phyloP scores from a whole-genome alignment of 176 grass and related monocot species.

The Microstegium vimineum region DNA sequence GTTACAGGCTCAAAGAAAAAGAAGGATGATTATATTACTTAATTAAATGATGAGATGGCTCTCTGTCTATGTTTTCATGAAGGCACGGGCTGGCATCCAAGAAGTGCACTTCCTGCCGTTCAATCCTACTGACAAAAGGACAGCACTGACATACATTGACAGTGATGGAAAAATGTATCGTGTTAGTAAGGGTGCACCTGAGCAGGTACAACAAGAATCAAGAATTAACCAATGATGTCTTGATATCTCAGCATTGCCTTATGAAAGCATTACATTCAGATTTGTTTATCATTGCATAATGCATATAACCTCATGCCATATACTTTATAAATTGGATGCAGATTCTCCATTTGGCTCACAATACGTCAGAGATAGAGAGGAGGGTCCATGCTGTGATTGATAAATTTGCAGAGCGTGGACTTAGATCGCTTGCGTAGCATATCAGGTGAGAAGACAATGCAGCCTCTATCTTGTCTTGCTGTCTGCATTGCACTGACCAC shows the following conservation, averaged over 20 bases:
- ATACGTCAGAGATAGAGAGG: slow-evolving; percentile 59
- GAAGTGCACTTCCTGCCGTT: slow-evolving; percentile 87
- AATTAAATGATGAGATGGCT: background rate
- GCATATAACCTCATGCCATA: background rate
- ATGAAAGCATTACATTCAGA: background rate
- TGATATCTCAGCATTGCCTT: background rate
- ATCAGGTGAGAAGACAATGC: slow-evolving; percentile 45
- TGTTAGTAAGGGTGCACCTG: slow-evolving; percentile 89
- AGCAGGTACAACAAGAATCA: slow-evolving; percentile 52
- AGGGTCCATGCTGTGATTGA: slow-evolving; percentile 70
- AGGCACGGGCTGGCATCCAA: slow-evolving; percentile 78
- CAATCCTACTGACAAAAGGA: slow-evolving; percentile 82
- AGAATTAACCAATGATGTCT: background rate
- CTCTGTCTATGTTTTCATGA: background rate
- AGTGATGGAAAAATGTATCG: slow-evolving; percentile 64
- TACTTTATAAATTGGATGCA: slow-evolving; percentile 14
- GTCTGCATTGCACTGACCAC: background rate
- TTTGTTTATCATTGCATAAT: background rate
- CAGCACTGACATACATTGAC: slow-evolving; percentile 79
- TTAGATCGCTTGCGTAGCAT: slow-evolving; percentile 81
- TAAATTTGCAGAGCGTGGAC: slow-evolving; percentile 80
- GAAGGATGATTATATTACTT: background rate
- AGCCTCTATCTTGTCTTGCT: background rate
- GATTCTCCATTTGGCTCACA: slow-evolving; percentile 71
- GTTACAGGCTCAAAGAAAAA: background rate